Conservation (phyloP, 805 yeast species). For the Suhomyces pyralidae region DNA sequence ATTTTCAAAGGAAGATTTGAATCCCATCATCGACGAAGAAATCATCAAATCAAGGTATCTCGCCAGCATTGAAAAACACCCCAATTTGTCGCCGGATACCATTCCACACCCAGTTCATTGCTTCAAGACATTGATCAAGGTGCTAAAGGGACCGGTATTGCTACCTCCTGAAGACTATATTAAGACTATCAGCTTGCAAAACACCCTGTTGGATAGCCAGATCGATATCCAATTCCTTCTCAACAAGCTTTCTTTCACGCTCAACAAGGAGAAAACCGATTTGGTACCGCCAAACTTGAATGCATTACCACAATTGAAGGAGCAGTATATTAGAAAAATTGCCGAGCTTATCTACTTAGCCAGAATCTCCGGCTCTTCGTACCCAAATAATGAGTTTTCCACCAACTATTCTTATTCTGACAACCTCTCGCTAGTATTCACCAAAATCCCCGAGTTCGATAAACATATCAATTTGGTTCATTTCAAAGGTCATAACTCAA, state of each 20-base stretch:
- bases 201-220: constrained; percentile 52
- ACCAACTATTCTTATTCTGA: constrained; percentile 30
- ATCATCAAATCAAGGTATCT: constrained; percentile 52
- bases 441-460: constrained; percentile 37
- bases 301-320: constrained; percentile 30
- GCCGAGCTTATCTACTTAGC: constrained; percentile 48
- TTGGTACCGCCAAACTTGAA: constrained; percentile 49
- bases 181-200: constrained; percentile 54
- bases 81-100: constrained; percentile 24
- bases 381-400: constrained; percentile 17
- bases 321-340: constrained; percentile 52
- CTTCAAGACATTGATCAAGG: constrained; percentile 56
- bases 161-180: constrained; percentile 41
- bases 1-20: constrained; percentile 46
- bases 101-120: constrained; percentile 59
- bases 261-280: constrained; percentile 24
- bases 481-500: constrained; percentile 20
- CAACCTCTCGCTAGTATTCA: constrained; percentile 30
- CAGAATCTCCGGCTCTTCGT: constrained; percentile 12
- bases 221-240: constrained; percentile 54
- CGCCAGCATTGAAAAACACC: constrained; percentile 24
- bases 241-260: constrained; percentile 44
- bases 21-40: constrained; percentile 43
- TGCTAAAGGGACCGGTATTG: constrained; percentile 64
- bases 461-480: constrained; percentile 27